A percentile compares a stretch with the other conserved stretches of the same genome.
These are phyloP conservation scores for Boeremia exigua DNA, from an alignment of 2,329 filamentous ascomycete genomes.

Conservation along the genomic window DNA sequence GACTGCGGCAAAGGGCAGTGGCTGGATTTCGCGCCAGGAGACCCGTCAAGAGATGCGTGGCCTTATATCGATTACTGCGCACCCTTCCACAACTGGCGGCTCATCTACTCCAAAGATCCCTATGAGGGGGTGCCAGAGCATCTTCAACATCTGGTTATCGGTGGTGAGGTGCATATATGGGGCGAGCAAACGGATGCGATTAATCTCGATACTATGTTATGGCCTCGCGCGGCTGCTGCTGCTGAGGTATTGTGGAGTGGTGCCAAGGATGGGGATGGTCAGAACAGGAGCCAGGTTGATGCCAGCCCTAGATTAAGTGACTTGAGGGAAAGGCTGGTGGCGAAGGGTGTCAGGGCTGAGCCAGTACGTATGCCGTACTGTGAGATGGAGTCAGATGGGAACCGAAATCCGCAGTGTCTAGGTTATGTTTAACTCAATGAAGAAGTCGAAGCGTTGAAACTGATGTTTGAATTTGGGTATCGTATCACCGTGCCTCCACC, in stretches of 20 bases:
- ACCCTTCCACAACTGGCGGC: constrained; percentile 80
- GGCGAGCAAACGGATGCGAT: constrained; percentile 75
- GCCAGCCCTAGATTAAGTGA: constrained; percentile 74
- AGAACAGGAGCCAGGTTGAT: constrained; percentile 73
- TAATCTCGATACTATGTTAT: constrained; percentile 78
- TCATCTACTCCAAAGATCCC: constrained; percentile 83
- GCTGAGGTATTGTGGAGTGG: constrained; percentile 85
- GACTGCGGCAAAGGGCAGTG: constrained; percentile 84
- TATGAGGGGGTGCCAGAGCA: constrained; percentile 64
- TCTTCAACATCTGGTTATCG: constrained; percentile 72
- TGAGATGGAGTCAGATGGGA: constrained; percentile 61
- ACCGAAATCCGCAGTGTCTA: constrained; percentile 30
- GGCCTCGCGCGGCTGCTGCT: constrained; percentile 77
- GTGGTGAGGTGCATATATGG: constrained; percentile 85
- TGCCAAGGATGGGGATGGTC: constrained; percentile 66
- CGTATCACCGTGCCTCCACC: constrained; percentile 3
- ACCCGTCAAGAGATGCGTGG: constrained; percentile 60
- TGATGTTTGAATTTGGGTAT: constrained; percentile 12
- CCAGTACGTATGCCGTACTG: constrained; percentile 78
- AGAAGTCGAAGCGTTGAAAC: background rate
- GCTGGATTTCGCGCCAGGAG: constrained; percentile 70
- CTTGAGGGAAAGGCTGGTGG: constrained; percentile 77
- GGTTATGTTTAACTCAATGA: background rate
- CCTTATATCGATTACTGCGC: constrained; percentile 83
- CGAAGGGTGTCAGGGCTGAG: constrained; percentile 67